Evolutionary conservation across 1,139 yeast species (phyloP).

Genomic region (Pichia terricola): DNA sequence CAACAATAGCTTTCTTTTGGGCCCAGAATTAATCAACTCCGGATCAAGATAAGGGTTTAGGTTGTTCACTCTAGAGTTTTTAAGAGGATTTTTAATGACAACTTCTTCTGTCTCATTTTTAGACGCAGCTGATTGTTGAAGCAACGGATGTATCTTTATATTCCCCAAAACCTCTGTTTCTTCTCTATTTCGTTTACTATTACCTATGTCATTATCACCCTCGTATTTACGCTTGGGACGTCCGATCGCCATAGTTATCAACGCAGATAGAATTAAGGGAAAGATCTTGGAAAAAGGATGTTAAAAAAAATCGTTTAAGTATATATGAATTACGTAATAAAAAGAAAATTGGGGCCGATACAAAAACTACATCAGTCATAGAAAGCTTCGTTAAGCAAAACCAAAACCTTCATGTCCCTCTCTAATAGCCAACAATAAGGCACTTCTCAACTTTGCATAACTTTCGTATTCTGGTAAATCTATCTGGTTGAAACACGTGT

Average conservation of each 20-base stretch:
- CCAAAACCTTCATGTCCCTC: constrained; percentile 98
- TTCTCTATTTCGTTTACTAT: no score
- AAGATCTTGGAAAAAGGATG: no score
- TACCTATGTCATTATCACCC: neutral
- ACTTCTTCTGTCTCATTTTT: no score
- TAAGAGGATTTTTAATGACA: no score
- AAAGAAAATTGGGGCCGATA: no score
- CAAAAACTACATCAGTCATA: no score
- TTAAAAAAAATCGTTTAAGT: no score
- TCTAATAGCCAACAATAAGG: constrained; percentile 74
- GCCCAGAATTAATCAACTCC: constrained; percentile 12
- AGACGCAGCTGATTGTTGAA: constrained; percentile 20
- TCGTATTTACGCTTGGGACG: no score
- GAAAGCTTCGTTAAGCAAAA: constrained; percentile 35
- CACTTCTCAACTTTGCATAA: constrained; percentile 76
- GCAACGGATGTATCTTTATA: constrained; percentile 52
- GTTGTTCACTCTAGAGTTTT: neutral
- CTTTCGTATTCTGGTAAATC: constrained; percentile 90
- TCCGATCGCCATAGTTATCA: no score
- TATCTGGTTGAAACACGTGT: constrained; percentile 92
- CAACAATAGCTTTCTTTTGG: constrained; percentile 34
- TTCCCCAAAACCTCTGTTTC: constrained; percentile 19
- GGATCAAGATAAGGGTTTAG: constrained; percentile 47
- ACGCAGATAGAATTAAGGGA: no score
- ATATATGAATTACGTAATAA: no score